Base-by-base conservation (phyloP, 768 basidiomycete genomes). In the Sarcodon sp. region DNA sequence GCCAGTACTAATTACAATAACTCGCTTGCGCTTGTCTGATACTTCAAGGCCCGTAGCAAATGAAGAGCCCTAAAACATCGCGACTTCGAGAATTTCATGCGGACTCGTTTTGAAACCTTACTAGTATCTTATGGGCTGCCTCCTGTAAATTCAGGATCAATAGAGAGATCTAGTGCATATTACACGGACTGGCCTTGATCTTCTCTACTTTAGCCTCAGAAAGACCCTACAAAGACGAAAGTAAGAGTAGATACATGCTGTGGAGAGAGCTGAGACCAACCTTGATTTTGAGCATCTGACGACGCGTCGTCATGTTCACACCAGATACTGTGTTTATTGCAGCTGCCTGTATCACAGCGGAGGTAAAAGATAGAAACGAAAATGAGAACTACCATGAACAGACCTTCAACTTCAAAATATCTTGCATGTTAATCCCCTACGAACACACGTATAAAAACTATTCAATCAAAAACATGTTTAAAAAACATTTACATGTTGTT, bases 171-270 rank as follows among this genome's bases (percentile, higher is more conserved):
- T 41, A 2, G 13, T 41, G 3, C 16, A 11, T 50, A 58, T 51
- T 7, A 11, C 3, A 36, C 49, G 53, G 49, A 48, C 60, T 37
- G 49, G 77, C 90, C 70, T 94, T 94, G 57, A 97, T 87, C 63
- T 98, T 98, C 59, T 98, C 93, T 1, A 98, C 91, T 62, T 98
- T 98, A 0, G 93, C 87, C 56, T 96, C 93, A 3, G 92, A 92
- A 75, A 94, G 83, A 38, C 93, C 93, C 89, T 93, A 49, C 21
- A 27, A 27, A 27, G 8, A 51, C 15, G 50, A 36, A 3, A 38
- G 44, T 43, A 38, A 46, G 16, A 33, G 41, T 53, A 34, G 34
- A 15, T 16, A 46, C 1, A 12, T 43, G 43, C 45, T 15, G 41
- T 50, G 18, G 47, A 47, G 35, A 47, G 31, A 44, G 36, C 35